Base-by-base conservation (phyloP, 768 basidiomycete genomes). In the Amanita jacksonii region DNA sequence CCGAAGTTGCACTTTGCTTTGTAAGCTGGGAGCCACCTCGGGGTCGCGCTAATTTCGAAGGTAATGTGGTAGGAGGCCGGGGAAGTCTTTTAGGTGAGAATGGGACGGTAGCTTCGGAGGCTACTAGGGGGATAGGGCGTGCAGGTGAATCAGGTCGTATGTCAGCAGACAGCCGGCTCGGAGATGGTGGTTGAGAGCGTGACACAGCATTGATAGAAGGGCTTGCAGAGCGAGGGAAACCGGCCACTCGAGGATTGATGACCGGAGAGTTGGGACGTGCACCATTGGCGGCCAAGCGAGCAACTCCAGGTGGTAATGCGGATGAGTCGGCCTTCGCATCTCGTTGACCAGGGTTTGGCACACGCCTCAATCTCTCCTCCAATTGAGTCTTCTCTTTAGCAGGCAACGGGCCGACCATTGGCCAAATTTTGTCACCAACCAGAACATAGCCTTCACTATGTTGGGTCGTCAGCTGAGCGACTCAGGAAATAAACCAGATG, bases 331-430 rank as follows among this genome's bases (percentile, higher is more conserved):
- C 55, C 50, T 69, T 71, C 12, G 16, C 31, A 12, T 69, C 67
- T 50, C 64, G 63, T 23, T 65, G 66, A 51, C 74, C 76, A 24
- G 83, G 77, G 5, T 81, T 82, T 23, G 80, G 68, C n/a, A 89
- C 77, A 25, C 88, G 82, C 36, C 86, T 81, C 22, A 96, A 64
- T 6, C 89, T 76, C 56, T 93, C 92, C 60, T 94, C 91, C 23
- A 96, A 73, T 54, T 92, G 88, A 7, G 89, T 90, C 56, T 86
- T 91, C 56, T 93, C 91, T 60, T 94, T 94, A 4, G 85, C 67
- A 35, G 82, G 74, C 22, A 96, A 65, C 7, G 70, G 52, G 1
- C 88, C 88, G 34, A 91, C 85, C 8, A 83, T 62, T 8, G 73
- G 65, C 87, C 86, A 93, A 9, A 92, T 76, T 52, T 79, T 84